Conservation (phyloP, 192 early-diverging fungal species). For the Linnemannia hyalina region DNA sequence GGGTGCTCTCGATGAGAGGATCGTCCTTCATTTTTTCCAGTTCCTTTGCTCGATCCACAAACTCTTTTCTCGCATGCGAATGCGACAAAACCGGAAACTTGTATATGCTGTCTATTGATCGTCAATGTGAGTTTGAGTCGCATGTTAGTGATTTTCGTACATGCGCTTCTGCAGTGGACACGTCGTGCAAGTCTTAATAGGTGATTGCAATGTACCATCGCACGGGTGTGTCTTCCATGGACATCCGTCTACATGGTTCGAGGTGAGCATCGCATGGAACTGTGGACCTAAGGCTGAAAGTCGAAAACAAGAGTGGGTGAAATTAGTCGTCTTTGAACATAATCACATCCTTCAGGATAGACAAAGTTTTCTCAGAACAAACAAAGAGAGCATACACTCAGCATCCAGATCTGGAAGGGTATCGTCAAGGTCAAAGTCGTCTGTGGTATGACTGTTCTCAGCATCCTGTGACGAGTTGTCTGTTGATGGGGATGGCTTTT, state of each 20-base stretch:
- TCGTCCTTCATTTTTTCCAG: conserved; percentile 9
- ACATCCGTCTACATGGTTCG: conserved; percentile 28
- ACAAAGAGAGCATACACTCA: conserved; percentile 12
- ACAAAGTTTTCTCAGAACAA: background rate
- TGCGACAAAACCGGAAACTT: conserved; percentile 41
- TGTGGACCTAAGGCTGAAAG: conserved; percentile 29
- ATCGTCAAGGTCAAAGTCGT: conserved; percentile 8
- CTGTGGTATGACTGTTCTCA: background rate
- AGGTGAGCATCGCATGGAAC: conserved; percentile 45
- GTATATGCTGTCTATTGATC: conserved; percentile 36
- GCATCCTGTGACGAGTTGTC: background rate
- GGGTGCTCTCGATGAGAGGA: conserved; percentile 11
- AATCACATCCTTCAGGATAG: background rate
- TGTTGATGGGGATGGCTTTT: background rate
- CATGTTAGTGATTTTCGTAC: background rate
- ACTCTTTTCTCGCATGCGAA: conserved; percentile 27
- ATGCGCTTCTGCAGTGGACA: background rate
- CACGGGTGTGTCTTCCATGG: conserved; percentile 51
- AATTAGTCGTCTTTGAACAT: background rate
- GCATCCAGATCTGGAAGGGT: conserved; percentile 4
- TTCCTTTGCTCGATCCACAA: conserved; percentile 19
- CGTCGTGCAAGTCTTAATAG: background rate
- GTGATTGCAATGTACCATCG: conserved; percentile 18
- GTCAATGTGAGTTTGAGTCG: too few relatives aligned
- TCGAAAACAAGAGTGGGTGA: background rate